Evolutionary conservation across 1,284 basidiomycete species (phyloP).

Genomic region (Ustilago sp.): DNA sequence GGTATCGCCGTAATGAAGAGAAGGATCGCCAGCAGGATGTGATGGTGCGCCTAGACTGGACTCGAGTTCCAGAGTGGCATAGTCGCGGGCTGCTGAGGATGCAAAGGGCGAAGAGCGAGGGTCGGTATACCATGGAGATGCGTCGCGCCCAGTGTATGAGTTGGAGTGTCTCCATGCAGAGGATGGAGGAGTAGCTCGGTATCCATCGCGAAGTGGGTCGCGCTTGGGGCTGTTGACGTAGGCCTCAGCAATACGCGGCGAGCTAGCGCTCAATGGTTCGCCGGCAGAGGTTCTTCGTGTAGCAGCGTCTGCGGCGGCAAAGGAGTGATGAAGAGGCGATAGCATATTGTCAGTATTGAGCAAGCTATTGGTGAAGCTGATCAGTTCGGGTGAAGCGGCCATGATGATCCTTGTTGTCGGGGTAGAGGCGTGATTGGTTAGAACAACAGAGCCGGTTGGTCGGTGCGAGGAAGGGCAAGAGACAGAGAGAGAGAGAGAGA

Average conservation of each 20-base stretch:
- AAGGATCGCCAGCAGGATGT: conserved; percentile 39
- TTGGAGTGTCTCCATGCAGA: conserved; percentile 46
- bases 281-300: conserved; percentile 44
- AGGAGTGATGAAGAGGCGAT: conserved; percentile 46
- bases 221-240: conserved; percentile 59
- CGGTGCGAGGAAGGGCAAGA: conserved; percentile 33
- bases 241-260: conserved; percentile 50
- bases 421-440: not conserved
- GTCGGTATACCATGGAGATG: conserved; percentile 61
- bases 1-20: conserved; percentile 51
- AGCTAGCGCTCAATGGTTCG: conserved; percentile 49
- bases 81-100: conserved; percentile 57
- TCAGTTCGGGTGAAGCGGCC: conserved; percentile 52
- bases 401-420: conserved; percentile 26
- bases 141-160: conserved; percentile 54
- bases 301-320: conserved; percentile 35
- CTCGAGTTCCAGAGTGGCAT: conserved; percentile 49
- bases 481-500: not conserved
- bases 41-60: conserved; percentile 34
- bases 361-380: conserved; percentile 51
- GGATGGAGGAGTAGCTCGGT: conserved; percentile 49
- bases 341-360: conserved; percentile 59
- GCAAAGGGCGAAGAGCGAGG: conserved; percentile 65
- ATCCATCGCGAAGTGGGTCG: conserved; percentile 55
- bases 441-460: conserved; percentile 20